Conservation (phyloP, 2,329 filamentous ascomycete species). For the Colletotrichum sp. region DNA sequence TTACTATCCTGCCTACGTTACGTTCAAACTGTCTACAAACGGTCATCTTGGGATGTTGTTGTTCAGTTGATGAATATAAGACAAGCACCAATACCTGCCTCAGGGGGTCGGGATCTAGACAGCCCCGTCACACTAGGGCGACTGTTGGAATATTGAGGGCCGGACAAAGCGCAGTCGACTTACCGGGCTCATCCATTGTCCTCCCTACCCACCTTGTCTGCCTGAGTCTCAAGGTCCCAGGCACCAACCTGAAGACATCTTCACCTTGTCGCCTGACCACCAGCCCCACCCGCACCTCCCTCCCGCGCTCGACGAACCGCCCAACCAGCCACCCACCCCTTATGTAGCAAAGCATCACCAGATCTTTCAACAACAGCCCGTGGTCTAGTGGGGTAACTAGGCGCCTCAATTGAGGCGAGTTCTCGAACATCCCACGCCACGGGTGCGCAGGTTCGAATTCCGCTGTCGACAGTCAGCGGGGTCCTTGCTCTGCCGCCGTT, state of each 20-base stretch:
- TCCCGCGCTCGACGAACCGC: neutral
- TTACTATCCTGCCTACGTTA: neutral
- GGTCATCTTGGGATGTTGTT: neutral
- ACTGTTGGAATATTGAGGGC: neutral
- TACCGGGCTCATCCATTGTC: neutral
- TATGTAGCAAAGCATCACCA: neutral
- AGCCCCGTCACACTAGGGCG: neutral
- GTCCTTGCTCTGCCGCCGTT: neutral
- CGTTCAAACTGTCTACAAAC: neutral
- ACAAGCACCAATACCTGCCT: neutral
- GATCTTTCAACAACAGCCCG: neutral
- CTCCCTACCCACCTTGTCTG: neutral
- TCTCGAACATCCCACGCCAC: neutral
- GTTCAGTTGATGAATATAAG: neutral
- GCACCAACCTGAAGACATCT: neutral
- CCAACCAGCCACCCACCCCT: neutral
- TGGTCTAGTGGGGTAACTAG: neutral
- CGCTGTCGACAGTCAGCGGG: neutral
- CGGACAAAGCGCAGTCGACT: neutral
- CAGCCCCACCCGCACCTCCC: neutral
- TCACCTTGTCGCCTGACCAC: neutral
- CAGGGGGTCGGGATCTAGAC: neutral
- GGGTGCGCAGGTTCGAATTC: slow-evolving; percentile 5
- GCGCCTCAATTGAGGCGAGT: neutral
- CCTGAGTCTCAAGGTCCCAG: neutral